Evolutionary conservation across 2,329 filamentous ascomycete species (phyloP).

Genomic region (Albophoma yamanashiensis): DNA sequence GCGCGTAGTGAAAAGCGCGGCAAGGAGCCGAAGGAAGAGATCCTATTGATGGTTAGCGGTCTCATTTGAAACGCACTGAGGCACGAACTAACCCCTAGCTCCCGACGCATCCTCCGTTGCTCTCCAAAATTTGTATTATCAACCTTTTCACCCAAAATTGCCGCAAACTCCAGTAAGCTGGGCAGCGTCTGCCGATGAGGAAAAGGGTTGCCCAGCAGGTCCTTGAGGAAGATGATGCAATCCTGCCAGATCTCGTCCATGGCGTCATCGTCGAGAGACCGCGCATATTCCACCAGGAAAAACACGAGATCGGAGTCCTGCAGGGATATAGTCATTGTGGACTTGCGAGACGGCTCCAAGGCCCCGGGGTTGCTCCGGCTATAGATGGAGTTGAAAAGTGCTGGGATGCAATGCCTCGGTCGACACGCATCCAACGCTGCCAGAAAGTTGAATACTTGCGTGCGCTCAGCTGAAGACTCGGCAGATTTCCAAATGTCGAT

Average conservation of each 20-base stretch:
- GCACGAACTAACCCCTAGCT: conserved; percentile 60
- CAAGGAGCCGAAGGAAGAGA: conserved; percentile 74
- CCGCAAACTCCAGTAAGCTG: conserved; percentile 76
- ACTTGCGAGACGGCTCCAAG: conserved; percentile 70
- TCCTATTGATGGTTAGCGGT: conserved; percentile 43
- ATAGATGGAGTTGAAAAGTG: conserved; percentile 92
- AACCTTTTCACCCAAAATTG: conserved; percentile 85
- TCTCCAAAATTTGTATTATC: conserved; percentile 98
- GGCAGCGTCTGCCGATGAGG: conserved; percentile 88
- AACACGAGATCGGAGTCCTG: conserved; percentile 75
- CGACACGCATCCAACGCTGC: conserved; percentile 86
- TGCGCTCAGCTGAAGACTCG: conserved; percentile 34
- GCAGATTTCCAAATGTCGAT: conserved; percentile 69
- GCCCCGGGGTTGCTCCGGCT: conserved; percentile 80
- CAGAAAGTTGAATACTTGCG: conserved; percentile 71
- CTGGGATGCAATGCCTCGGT: conserved; percentile 84
- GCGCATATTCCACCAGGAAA: conserved; percentile 84
- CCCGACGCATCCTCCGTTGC: conserved; percentile 81
- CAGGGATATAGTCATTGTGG: conserved; percentile 77
- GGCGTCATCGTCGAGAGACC: conserved; percentile 86
- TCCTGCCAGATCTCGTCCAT: conserved; percentile 98
- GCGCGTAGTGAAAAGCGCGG: conserved; percentile 87
- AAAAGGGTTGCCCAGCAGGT: conserved; percentile 86
- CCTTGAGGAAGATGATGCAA: conserved; percentile 81
- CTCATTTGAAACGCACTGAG: background rate